A percentile compares a stretch with the other conserved stretches of the same genome.
phyloP scores from a whole-genome alignment of 768 basidiomycete species.

The Suillus alpinus region DNA sequence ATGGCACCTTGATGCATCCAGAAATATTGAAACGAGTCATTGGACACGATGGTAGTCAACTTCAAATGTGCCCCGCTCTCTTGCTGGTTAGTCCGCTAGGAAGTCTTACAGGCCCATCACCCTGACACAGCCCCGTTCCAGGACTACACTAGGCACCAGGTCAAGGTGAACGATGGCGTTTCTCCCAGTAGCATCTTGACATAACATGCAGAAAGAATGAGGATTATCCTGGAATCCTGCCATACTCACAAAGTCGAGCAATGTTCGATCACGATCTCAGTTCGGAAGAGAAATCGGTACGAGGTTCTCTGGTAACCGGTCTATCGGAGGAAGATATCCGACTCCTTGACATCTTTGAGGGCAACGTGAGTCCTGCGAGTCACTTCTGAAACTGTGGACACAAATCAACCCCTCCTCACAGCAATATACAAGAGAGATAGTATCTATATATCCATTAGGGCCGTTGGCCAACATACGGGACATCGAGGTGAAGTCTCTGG shows the following conservation, averaged over 20 bases:
- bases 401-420: slow-evolving; percentile 27
- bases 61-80: slow-evolving; percentile 72
- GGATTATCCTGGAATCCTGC: slow-evolving; percentile 85
- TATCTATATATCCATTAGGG: slow-evolving; percentile 56
- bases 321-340: slow-evolving; percentile 60
- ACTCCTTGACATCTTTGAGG: slow-evolving; percentile 82
- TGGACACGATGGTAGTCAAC: slow-evolving; percentile 56
- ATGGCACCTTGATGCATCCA: slow-evolving; percentile 90
- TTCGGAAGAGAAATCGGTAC: slow-evolving; percentile 64
- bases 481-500: slow-evolving; percentile 29
- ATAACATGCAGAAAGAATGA: slow-evolving; percentile 38
- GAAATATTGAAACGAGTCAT: slow-evolving; percentile 78
- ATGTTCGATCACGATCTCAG: slow-evolving; percentile 51
- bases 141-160: slow-evolving; percentile 80
- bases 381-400: not conserved
- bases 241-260: slow-evolving; percentile 45
- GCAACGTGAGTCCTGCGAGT: slow-evolving; percentile 46
- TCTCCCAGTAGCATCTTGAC: slow-evolving; percentile 3
- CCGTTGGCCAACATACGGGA: slow-evolving; percentile 34
- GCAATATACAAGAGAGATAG: slow-evolving; percentile 68
- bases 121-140: slow-evolving; percentile 25
- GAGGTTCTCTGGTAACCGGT: slow-evolving; percentile 78
- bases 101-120: not conserved
- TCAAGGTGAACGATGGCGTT: slow-evolving; percentile 45
- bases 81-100: slow-evolving; percentile 50